A percentile compares a stretch with the other conserved stretches of the same genome.
Conservation (phyloP, 2,329 filamentous ascomycete genomes). For the Stagonosporopsis rhizophila region DNA sequence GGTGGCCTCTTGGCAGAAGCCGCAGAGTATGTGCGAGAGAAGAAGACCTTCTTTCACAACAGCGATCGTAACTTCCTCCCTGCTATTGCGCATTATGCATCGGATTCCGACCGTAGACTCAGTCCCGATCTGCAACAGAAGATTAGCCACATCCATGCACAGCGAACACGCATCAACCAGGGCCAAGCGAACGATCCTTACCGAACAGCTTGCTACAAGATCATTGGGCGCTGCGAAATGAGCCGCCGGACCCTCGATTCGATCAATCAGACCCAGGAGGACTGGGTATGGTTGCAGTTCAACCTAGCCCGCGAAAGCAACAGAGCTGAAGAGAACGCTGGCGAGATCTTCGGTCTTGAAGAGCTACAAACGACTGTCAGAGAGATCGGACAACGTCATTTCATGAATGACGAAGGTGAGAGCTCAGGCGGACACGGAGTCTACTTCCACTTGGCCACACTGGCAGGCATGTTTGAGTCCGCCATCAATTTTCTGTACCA, state of each 20-base stretch:
- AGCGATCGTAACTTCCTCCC: slow-evolving; percentile 89
- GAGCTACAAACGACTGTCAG: slow-evolving; percentile 80
- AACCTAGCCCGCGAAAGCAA: slow-evolving; percentile 67
- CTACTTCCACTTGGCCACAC: slow-evolving; percentile 90
- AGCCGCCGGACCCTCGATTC: slow-evolving; percentile 63
- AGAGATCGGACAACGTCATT: slow-evolving; percentile 91
- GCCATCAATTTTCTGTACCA: slow-evolving; percentile 90
- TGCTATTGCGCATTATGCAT: slow-evolving; percentile 85
- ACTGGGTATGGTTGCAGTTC: slow-evolving; percentile 73
- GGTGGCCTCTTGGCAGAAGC: slow-evolving; percentile 86
- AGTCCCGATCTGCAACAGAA: slow-evolving; percentile 81
- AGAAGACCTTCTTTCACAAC: slow-evolving; percentile 84
- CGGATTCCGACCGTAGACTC: slow-evolving; percentile 77
- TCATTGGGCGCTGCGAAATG: slow-evolving; percentile 80
- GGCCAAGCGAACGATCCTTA: slow-evolving; percentile 89
- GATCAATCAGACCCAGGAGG: slow-evolving; percentile 67
- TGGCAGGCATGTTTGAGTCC: slow-evolving; percentile 93
- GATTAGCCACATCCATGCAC: slow-evolving; percentile 88
- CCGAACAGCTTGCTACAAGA: slow-evolving; percentile 96
- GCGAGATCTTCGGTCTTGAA: slow-evolving; percentile 67
- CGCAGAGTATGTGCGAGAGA: slow-evolving; percentile 81
- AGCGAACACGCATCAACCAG: slow-evolving; percentile 72
- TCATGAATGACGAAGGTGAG: slow-evolving; percentile 80
- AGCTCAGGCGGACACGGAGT: slow-evolving; percentile 83
- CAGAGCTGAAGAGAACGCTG: slow-evolving; percentile 66